These are phyloP conservation scores for Lumnitzera racemosa DNA, from an alignment of 345 rosid species.

Conservation along the genomic window DNA sequence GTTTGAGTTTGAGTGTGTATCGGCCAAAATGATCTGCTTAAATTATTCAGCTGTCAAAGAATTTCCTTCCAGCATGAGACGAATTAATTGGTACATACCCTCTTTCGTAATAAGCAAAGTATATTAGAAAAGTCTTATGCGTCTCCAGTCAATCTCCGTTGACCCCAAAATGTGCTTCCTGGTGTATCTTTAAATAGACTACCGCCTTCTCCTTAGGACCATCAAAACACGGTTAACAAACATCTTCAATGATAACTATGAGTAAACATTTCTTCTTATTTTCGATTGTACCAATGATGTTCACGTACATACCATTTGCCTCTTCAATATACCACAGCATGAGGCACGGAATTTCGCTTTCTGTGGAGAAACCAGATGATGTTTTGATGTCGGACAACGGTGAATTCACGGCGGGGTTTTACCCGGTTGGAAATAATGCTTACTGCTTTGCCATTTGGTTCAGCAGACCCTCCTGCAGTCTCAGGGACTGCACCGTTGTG, in stretches of 20 bases:
- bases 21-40: too few relatives aligned
- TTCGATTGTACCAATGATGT: too few relatives aligned
- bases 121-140: too few relatives aligned
- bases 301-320: neutral
- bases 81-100: too few relatives aligned
- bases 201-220: neutral
- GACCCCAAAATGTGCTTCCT: too few relatives aligned
- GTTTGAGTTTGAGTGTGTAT: too few relatives aligned
- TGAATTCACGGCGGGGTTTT: conserved; percentile 16
- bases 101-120: too few relatives aligned
- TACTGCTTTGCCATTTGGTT: conserved; percentile 26
- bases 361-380: conserved; percentile 7
- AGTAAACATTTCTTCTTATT: too few relatives aligned
- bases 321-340: neutral
- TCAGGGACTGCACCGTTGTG: conserved; percentile 5
- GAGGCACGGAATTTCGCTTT: conserved; percentile 11
- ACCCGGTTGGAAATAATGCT: conserved; percentile 14
- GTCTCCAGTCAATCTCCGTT: conserved; percentile 4
- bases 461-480: conserved; percentile 2
- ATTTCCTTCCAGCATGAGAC: too few relatives aligned
- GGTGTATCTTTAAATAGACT: too few relatives aligned
- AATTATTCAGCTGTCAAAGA: too few relatives aligned
- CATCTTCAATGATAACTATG: too few relatives aligned
- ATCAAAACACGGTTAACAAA: conserved; percentile 1
- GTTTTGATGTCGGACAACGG: conserved; percentile 12